Conservation (phyloP, 345 rosid genomes). For the Lepidium aucheri region DNA sequence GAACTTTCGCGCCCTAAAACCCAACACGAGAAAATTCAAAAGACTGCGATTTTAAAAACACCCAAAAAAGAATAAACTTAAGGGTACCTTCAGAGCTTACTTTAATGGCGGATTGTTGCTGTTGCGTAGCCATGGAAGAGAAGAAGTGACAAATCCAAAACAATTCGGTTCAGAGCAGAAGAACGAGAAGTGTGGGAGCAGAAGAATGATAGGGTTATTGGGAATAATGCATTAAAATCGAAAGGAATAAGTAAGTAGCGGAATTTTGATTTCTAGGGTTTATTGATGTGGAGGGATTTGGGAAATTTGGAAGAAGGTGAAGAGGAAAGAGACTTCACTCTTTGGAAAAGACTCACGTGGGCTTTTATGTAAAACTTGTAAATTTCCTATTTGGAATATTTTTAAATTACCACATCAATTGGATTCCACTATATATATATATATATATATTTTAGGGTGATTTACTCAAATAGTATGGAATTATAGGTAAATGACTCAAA, state of each 20-base stretch:
- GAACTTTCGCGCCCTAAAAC: slow-evolving; percentile 84
- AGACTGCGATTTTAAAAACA: neutral
- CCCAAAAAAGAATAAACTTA: neutral
- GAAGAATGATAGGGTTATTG: neutral
- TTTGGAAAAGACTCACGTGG: slow-evolving; percentile 3
- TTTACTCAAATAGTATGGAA: too few relatives aligned
- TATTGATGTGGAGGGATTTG: slow-evolving; percentile 20
- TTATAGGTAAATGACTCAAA: too few relatives aligned
- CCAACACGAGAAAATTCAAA: neutral
- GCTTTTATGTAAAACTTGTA: neutral
- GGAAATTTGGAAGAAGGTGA: neutral
- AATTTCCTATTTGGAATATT: neutral
- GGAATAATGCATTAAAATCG: neutral
- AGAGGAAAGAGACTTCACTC: slow-evolving; percentile 14
- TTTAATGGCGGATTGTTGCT: slow-evolving; percentile 46
- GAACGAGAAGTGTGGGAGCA: neutral
- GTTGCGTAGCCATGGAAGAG: slow-evolving; percentile 44
- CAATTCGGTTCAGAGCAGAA: slow-evolving; percentile 8
- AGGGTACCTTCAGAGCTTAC: slow-evolving; percentile 24
- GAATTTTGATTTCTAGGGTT: slow-evolving; percentile 24
- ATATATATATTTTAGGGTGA: too few relatives aligned
- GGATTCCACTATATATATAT: neutral
- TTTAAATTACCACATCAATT: neutral
- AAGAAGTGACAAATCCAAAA: neutral
- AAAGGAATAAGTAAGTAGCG: neutral